These are phyloP conservation scores for Gryganskiella cystojenkinii DNA, from an alignment of 192 early-diverging fungal genomes.

Conservation along the genomic window DNA sequence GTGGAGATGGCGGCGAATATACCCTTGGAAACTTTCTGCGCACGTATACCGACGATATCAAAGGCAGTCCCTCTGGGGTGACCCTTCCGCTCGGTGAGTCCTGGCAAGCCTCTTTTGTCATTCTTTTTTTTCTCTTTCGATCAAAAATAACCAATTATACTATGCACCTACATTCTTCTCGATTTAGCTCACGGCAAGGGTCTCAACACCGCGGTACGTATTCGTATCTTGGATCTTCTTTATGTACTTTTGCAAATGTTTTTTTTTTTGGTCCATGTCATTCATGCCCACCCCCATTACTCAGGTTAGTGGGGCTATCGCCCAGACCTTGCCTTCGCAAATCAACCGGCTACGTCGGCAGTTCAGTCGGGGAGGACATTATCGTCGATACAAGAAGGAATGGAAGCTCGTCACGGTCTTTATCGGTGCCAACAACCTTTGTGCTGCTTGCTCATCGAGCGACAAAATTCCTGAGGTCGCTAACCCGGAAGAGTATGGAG, in stretches of 20 bases:
- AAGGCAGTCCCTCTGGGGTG: constrained; percentile 57
- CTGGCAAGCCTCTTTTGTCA: background rate
- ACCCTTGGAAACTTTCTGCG: constrained; percentile 59
- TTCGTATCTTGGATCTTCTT: background rate
- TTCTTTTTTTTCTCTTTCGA: background rate
- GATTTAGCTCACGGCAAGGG: constrained; percentile 55
- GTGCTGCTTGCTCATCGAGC: constrained; percentile 51
- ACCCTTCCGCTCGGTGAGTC: constrained; percentile 52
- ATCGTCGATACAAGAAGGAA: constrained; percentile 47
- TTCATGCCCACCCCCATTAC: background rate
- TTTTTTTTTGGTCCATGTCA: background rate
- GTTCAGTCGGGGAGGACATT: constrained; percentile 30
- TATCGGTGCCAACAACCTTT: constrained; percentile 68
- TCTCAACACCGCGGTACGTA: constrained; percentile 61
- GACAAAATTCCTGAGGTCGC: constrained; percentile 49
- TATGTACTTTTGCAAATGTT: constrained; percentile 2
- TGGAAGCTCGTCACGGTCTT: constrained; percentile 67
- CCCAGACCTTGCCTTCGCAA: constrained; percentile 53
- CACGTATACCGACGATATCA: constrained; percentile 30
- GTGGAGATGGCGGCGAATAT: constrained; percentile 61
- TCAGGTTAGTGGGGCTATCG: constrained; percentile 63
- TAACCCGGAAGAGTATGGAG: constrained; percentile 57
- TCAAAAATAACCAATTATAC: background rate
- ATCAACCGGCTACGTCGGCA: constrained; percentile 45
- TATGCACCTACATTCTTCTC: background rate